Evolutionary conservation across 2,329 filamentous ascomycete species (phyloP).

Genomic region (Venturia oleaginea): DNA sequence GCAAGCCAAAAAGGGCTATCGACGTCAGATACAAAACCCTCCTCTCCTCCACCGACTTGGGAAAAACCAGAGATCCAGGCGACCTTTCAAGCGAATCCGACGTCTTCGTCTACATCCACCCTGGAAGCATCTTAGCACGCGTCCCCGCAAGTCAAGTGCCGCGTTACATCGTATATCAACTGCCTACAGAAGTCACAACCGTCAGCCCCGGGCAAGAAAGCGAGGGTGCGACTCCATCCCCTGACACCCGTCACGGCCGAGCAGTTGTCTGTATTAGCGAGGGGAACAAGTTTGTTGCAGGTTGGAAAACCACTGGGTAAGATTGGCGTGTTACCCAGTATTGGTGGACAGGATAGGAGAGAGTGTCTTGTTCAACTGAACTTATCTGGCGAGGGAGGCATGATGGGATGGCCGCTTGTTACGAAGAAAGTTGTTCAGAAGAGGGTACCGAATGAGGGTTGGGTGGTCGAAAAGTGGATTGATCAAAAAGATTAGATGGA

Average conservation of each 20-base stretch:
- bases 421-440: conserved; percentile 76
- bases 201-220: conserved; percentile 28
- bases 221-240: conserved; percentile 74
- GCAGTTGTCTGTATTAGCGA: conserved; percentile 69
- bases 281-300: conserved; percentile 63
- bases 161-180: conserved; percentile 77
- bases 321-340: conserved; percentile 22
- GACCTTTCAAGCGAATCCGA: conserved; percentile 37
- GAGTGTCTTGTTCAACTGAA: conserved; percentile 80
- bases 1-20: conserved; percentile 74
- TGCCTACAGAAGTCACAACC: conserved; percentile 64
- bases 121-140: conserved; percentile 68
- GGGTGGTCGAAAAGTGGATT: conserved; percentile 53
- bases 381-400: conserved; percentile 59
- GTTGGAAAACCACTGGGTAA: conserved; percentile 13
- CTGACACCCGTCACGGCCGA: conserved; percentile 68
- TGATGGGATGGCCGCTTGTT: conserved; percentile 74
- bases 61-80: conserved; percentile 27
- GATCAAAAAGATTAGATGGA: not conserved
- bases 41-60: conserved; percentile 46
- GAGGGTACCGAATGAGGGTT: conserved; percentile 62
- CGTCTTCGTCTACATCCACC: conserved; percentile 76
- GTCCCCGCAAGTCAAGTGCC: conserved; percentile 64
- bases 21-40: conserved; percentile 89
- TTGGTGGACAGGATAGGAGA: conserved; percentile 43